Evolutionary conservation across 2,329 filamentous ascomycete genomes (phyloP), one percentile per base, ranked within the genome.

Genomic region (Colletotrichum caudatum): DNA sequence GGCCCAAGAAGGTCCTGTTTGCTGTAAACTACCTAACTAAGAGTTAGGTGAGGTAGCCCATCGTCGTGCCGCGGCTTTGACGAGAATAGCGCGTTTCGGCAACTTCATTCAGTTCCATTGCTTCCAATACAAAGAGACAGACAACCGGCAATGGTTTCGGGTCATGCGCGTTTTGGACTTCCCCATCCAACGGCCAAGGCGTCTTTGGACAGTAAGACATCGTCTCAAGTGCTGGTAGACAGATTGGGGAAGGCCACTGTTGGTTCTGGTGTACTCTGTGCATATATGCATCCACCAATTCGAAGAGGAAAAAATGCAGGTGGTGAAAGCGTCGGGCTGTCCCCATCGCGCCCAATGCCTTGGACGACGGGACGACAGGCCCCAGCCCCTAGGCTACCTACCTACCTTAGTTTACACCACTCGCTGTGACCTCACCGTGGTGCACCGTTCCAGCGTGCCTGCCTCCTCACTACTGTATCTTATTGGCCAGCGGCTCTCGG

Each of bases 381-480:
- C 50, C 64, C 68, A 71, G 65, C 68, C 62, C 68, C 68, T n/a
- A 53, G 60, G 50, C 35, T 29, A 29, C 2, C 2, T 29, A 29
- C 29, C 29, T 29, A 29, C 3, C 2, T 29, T 29, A 29, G 29
- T 29, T 29, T 29, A 29, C 29, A 44, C 41, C 53, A 60, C 37
- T 59, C 65, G 53, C 69, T 69, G 69, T 72, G 69, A 72, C 59
- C 69, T 72, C 69, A 64, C 69, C 46, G 54, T 69, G 69, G 69
- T 72, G 60, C 66, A 54, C 66, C 66, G 65, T 72, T 64, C 65
- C 69, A 72, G 69, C 69, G 56, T 54, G 58, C 64, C 69, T 44
- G 44, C 37, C 53, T 71, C 23, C 14, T 29, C 37, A 18, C n/a
- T 0, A 16, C 33, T 48, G 11, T 16, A 5, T 3, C 16, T 51